phyloP scores from a whole-genome alignment of 768 basidiomycete genomes.

The Lentinula edodes region DNA sequence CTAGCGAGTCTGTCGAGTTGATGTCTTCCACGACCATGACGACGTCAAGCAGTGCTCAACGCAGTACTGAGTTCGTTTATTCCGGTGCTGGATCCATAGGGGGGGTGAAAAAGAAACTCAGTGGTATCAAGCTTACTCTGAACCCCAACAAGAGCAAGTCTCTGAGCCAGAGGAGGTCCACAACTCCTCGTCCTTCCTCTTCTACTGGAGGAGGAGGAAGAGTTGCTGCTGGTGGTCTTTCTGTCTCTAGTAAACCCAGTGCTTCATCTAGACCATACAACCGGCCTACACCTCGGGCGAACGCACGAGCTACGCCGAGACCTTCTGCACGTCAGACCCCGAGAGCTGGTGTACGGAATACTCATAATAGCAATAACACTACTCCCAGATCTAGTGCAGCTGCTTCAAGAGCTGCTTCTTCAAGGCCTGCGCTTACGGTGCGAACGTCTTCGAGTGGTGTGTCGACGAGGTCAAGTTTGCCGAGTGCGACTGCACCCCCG shows the following conservation, averaged over 20 bases:
- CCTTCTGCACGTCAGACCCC: not conserved
- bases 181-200: not conserved
- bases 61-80: not conserved
- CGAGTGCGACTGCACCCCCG: not conserved
- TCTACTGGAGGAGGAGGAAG: no score
- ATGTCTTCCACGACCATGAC: slow-evolving; percentile 1
- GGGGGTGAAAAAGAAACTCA: not conserved
- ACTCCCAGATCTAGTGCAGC: no score
- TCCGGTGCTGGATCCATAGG: not conserved
- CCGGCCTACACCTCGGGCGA: not conserved
- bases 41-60: not conserved
- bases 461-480: not conserved
- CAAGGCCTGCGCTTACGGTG: not conserved
- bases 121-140: not conserved
- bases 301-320: not conserved
- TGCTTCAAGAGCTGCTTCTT: no score
- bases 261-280: no score
- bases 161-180: not conserved
- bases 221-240: not conserved
- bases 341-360: no score
- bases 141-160: not conserved
- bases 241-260: not conserved
- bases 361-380: no score
- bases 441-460: not conserved
- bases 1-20: slow-evolving; percentile 5